These are phyloP conservation scores for Drosera spatulata DNA, from an alignment of 179 eudicot species.

Conservation along the genomic window DNA sequence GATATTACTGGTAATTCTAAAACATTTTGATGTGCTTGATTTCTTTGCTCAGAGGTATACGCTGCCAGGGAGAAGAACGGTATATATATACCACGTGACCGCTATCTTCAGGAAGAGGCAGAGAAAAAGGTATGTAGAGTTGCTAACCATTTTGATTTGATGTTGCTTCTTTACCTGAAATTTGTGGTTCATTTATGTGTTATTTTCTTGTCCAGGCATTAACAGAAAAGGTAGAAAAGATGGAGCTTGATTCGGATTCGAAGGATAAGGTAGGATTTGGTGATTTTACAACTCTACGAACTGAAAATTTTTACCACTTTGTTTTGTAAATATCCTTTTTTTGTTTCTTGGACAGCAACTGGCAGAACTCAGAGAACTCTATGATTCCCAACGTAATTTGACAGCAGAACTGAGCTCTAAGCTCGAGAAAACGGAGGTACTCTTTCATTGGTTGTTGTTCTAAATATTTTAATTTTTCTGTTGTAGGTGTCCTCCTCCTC, in stretches of 20 bases:
- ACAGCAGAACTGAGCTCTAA: constrained; percentile 61
- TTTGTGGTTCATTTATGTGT: constrained; percentile 3
- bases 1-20: not conserved
- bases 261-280: constrained; percentile 54
- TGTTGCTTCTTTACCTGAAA: not conserved
- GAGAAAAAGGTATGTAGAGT: constrained; percentile 81
- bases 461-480: not conserved
- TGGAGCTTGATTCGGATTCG: constrained; percentile 70
- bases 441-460: not conserved
- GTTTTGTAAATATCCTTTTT: not conserved
- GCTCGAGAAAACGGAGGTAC: constrained; percentile 82
- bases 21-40: not conserved
- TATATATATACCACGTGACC: constrained; percentile 81
- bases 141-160: not conserved
- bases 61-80: constrained; percentile 96
- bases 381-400: constrained; percentile 61
- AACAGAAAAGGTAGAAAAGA: constrained; percentile 69
- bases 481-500: not conserved
- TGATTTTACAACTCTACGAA: not conserved
- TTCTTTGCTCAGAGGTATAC: constrained; percentile 57
- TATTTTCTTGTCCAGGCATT: constrained; percentile 43
- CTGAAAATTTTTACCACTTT: too few species aligned
- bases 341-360: constrained; percentile 41
- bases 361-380: constrained; percentile 66
- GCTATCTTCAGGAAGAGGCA: constrained; percentile 87